Evolutionary conservation across 2,329 filamentous ascomycete genomes (phyloP).

Genomic region (Tolypocladium endophyticum): DNA sequence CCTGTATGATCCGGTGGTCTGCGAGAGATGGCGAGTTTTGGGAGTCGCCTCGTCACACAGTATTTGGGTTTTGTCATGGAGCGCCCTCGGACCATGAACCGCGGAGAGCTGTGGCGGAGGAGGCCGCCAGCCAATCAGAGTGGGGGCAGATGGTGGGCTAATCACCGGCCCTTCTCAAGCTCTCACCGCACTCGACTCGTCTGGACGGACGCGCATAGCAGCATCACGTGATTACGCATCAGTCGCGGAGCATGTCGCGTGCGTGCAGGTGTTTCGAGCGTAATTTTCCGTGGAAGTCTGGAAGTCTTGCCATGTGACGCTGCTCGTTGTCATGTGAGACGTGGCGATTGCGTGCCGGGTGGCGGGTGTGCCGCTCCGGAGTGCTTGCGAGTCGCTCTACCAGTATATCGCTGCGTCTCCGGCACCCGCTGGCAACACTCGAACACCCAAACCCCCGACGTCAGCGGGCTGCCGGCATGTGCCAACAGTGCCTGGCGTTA

Average conservation of each 20-base stretch:
- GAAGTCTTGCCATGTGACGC: not conserved
- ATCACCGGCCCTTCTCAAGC: too few species aligned
- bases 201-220: not conserved
- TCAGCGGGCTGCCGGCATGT: too few species aligned
- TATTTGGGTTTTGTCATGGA: not conserved
- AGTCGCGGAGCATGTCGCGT: not conserved
- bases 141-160: slow-evolving; percentile 1
- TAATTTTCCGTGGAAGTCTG: not conserved
- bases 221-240: slow-evolving; percentile 2
- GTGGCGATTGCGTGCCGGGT: not conserved
- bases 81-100: not conserved
- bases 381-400: not conserved
- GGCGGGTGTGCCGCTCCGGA: not conserved
- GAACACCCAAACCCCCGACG: too few species aligned
- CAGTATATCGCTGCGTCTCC: not conserved
- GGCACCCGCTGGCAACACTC: too few species aligned
- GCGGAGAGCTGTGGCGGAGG: not conserved
- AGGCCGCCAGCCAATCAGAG: slow-evolving; percentile 11
- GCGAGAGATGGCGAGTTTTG: not conserved
- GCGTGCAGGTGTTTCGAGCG: not conserved
- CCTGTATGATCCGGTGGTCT: not conserved
- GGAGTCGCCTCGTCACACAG: not conserved
- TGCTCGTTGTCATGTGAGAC: not conserved
- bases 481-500: too few species aligned
- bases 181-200: too few species aligned